These are phyloP conservation scores for Hypholoma fasciculare DNA, from an alignment of 768 basidiomycete species.

Conservation along the genomic window DNA sequence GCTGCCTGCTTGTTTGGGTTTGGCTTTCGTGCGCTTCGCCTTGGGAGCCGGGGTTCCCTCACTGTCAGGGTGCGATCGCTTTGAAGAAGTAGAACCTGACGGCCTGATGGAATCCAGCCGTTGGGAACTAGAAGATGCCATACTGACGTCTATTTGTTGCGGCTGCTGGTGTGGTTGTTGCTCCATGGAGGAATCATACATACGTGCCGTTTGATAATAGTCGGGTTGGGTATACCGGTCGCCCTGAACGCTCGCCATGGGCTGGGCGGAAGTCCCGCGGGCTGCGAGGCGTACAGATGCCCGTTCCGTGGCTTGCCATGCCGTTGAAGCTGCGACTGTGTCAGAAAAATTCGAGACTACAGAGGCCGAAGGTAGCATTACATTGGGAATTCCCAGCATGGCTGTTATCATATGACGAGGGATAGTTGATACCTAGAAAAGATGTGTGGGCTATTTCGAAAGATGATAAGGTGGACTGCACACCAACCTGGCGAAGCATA, in stretches of 20 bases:
- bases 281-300: constrained; percentile 61
- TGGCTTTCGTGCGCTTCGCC: constrained; percentile 33
- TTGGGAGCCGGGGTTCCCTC: constrained; percentile 38
- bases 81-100: constrained; percentile 21
- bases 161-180: constrained; percentile 15
- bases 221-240: constrained; percentile 32
- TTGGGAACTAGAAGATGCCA: constrained; percentile 4
- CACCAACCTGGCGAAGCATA: neutral
- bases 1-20: constrained; percentile 44
- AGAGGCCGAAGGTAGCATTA: neutral
- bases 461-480: neutral
- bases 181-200: constrained; percentile 7
- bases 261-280: constrained; percentile 39
- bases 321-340: constrained; percentile 24
- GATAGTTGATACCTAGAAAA: constrained; percentile 13
- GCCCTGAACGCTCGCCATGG: constrained; percentile 21
- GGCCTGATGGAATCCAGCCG: constrained; percentile 1
- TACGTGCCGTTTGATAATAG: constrained; percentile 28
- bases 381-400: neutral
- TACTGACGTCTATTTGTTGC: neutral
- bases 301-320: constrained; percentile 53
- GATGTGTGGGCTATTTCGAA: constrained; percentile 2
- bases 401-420: constrained; percentile 29
- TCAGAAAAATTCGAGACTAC: constrained; percentile 2
- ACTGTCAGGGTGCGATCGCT: constrained; percentile 34